Conservation (phyloP, 2,329 filamentous ascomycete species). For the Pestalotiopsis fici region DNA sequence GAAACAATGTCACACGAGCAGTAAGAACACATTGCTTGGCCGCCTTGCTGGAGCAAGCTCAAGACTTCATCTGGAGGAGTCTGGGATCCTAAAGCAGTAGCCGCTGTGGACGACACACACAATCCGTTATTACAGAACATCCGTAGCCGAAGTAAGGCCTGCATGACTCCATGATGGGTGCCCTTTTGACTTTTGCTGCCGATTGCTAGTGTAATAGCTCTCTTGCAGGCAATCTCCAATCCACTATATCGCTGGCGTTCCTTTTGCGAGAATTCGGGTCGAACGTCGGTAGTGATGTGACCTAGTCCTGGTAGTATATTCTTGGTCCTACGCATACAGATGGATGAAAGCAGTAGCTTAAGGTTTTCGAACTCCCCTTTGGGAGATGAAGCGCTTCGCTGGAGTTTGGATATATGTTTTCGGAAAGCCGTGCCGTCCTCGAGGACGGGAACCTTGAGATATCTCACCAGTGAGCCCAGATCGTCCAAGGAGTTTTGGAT, state of each 20-base stretch:
- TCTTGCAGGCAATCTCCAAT: too few relatives aligned
- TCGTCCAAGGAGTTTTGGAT: not conserved
- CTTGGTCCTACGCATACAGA: not conserved
- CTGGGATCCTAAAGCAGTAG: too few relatives aligned
- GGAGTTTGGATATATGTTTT: not conserved
- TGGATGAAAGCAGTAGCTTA: not conserved
- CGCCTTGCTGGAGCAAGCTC: not conserved
- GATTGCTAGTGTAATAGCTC: not conserved
- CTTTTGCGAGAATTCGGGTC: too few relatives aligned
- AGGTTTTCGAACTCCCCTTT: not conserved
- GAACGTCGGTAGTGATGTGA: not conserved
- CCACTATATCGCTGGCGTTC: too few relatives aligned
- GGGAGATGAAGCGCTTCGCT: not conserved
- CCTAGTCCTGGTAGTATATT: not conserved
- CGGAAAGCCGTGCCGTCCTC: not conserved
- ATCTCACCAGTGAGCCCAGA: not conserved
- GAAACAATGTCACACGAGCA: not conserved
- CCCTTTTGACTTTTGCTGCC: not conserved
- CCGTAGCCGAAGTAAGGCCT: not conserved
- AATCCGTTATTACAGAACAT: not conserved
- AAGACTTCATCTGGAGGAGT: not conserved
- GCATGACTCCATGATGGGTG: not conserved
- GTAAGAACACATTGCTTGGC: not conserved
- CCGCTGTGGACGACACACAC: rapidly evolving
- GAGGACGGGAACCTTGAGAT: not conserved